These are phyloP conservation scores for Aspergillus spinulosporus DNA, from an alignment of 2,329 filamentous ascomycete species.

Conservation along the genomic window DNA sequence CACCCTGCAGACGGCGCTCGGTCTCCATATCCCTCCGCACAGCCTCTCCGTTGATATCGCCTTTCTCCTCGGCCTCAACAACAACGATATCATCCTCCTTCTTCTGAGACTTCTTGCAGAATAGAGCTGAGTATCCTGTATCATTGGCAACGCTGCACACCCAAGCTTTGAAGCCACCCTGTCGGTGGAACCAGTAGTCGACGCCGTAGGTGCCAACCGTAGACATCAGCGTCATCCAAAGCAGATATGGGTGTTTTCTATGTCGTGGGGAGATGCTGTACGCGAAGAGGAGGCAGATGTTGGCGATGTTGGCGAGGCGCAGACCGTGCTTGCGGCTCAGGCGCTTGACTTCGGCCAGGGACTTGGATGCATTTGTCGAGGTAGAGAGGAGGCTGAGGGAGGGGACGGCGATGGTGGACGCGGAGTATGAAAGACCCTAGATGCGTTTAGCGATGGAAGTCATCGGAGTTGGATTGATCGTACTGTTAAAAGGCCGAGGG, in stretches of 20 bases:
- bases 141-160: conserved; percentile 46
- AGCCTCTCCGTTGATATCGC: conserved; percentile 45
- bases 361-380: conserved; percentile 67
- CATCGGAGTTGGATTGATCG: conserved; percentile 34
- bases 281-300: conserved; percentile 71
- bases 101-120: conserved; percentile 20
- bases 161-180: conserved; percentile 52
- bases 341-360: conserved; percentile 67
- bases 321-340: conserved; percentile 66
- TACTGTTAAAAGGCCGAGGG: conserved; percentile 84
- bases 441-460: not conserved
- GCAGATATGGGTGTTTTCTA: conserved; percentile 80
- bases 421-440: conserved; percentile 85
- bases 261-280: conserved; percentile 73
- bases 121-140: conserved; percentile 24
- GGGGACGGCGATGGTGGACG: conserved; percentile 77
- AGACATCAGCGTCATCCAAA: conserved; percentile 74
- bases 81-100: conserved; percentile 42
- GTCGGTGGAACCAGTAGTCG: conserved; percentile 72
- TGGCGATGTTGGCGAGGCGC: conserved; percentile 67
- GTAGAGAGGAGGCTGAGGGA: conserved; percentile 78
- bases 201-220: conserved; percentile 52
- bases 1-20: conserved; percentile 42
- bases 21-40: conserved; percentile 46
- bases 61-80: conserved; percentile 39